phyloP scores from a whole-genome alignment of 1,284 basidiomycete species.

The Melampsora larici-populina region DNA sequence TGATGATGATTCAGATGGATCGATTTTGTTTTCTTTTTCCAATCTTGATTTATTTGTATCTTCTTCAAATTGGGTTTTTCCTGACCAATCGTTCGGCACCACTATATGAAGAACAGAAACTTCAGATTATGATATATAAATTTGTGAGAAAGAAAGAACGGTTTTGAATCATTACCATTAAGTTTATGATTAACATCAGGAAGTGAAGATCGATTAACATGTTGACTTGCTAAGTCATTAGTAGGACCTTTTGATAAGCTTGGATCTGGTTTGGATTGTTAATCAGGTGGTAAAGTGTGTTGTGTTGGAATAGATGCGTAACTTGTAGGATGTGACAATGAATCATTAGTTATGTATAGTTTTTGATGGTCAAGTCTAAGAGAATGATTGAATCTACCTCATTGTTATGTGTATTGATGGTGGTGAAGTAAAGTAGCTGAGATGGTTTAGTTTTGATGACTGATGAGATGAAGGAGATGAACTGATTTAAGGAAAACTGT shows the following conservation, averaged over 20 bases:
- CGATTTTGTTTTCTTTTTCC: no score
- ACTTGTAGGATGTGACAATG: neutral
- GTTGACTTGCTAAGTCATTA: neutral
- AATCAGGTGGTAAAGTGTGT: conserved; percentile 58
- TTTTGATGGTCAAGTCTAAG: no score
- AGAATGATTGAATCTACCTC: no score
- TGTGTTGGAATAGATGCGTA: conserved; percentile 66
- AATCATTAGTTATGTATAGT: no score
- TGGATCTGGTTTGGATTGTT: conserved; percentile 64
- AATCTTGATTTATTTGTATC: neutral
- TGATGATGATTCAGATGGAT: neutral
- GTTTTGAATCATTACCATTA: neutral
- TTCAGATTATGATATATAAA: neutral
- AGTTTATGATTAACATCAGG: neutral
- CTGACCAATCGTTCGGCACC: neutral
- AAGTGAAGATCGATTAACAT: neutral
- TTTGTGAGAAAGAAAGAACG: neutral
- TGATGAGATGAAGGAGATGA: no score
- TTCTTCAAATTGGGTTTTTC: conserved; percentile 7
- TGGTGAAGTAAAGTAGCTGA: conserved; percentile 75
- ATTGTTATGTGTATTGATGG: no score
- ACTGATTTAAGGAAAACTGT: no score
- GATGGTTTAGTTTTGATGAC: no score
- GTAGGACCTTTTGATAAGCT: conserved; percentile 61
- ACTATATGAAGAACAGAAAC: neutral